Evolutionary conservation across 1,139 yeast species (phyloP).

Genomic region (Debaryomyces udenii): DNA sequence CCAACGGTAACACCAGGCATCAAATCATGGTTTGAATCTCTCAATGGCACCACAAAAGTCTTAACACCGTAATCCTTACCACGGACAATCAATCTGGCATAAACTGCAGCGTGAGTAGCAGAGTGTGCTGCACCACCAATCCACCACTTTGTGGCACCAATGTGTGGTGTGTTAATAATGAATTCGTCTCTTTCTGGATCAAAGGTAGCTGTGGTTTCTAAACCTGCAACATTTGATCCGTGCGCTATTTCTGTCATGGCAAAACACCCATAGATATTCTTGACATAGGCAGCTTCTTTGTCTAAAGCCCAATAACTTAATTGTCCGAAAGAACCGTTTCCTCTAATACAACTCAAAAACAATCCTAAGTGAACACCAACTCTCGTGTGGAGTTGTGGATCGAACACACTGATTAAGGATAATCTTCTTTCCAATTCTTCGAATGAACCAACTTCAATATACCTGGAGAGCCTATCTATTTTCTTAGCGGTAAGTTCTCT

Average conservation of each 20-base stretch:
- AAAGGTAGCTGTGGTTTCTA: slow-evolving; percentile 86
- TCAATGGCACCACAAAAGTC: slow-evolving; percentile 85
- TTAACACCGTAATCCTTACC: slow-evolving; percentile 90
- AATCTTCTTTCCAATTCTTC: slow-evolving; percentile 42
- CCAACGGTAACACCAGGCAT: slow-evolving; percentile 83
- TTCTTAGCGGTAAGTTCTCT: slow-evolving; percentile 47
- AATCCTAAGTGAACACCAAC: slow-evolving; percentile 56
- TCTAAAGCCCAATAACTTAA: slow-evolving; percentile 73
- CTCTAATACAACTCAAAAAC: slow-evolving; percentile 48
- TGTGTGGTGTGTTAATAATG: slow-evolving; percentile 79
- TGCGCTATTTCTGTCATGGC: slow-evolving; percentile 95
- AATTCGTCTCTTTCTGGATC: slow-evolving; percentile 68
- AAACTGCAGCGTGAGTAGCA: slow-evolving; percentile 79
- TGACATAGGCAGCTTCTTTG: slow-evolving; percentile 67
- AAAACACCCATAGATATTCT: slow-evolving; percentile 83
- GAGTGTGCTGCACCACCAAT: slow-evolving; percentile 97
- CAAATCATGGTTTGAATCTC: slow-evolving; percentile 72
- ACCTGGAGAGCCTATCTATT: slow-evolving; percentile 46
- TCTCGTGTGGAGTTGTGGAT: slow-evolving; percentile 54
- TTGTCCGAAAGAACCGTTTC: slow-evolving; percentile 57
- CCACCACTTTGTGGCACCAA: slow-evolving; percentile 98
- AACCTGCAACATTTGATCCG: slow-evolving; percentile 92
- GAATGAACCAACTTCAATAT: slow-evolving; percentile 46
- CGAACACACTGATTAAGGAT: slow-evolving; percentile 46
- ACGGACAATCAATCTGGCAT: slow-evolving; percentile 79